Base-by-base conservation (phyloP, 108 stramenopile genomes). In the Pseudonitzschia pungens region DNA sequence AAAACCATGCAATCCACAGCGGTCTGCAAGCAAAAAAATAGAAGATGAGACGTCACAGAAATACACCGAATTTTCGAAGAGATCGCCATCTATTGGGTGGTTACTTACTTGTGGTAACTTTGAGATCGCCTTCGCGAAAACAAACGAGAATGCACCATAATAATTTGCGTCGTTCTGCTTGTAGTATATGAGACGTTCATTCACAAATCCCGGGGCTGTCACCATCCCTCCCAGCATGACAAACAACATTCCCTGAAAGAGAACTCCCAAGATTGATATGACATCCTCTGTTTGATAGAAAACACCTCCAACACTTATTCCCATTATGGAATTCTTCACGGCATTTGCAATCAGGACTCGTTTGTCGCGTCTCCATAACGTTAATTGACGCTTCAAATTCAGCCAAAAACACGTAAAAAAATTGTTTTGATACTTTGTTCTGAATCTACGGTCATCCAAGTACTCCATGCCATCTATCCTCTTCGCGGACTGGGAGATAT, bases 131-230 rank as follows among this genome's bases (percentile, higher is more conserved):
- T 78, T 79, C 32, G 87, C 90, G 45, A 91, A 40, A 48, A 83
- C 77, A 68, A 84, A 90, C 20, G 88, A 77, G 26, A 72, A 80
- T 45, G 93, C 77, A 41, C 88, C 86, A 65, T 79, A 95, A 72
- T 96, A 97, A 54, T 83, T 86, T 31, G 94, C 81, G 62, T 92
- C 88, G 10, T 69, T 72, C 32, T 97, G 97, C 81, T 97, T 96
- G 83, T 97, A 92, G 71, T 89, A 92, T 12, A 95, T 90, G 15
- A 71, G 60, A 8, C 96, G 81, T 28, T 85, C 84, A 54, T 81
- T 82, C 24, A 94, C 83, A 54, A 92, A 83, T 16, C 77, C 81
- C 14, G 93, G 89, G 28, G 94, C 85, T 55, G 75, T 76, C 18
- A 89, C 83, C 77, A 92, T 87, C 8, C 86, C 89, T 22, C 90